Base-by-base conservation (phyloP, 2,329 filamentous ascomycete species). In the Chalara sp. region DNA sequence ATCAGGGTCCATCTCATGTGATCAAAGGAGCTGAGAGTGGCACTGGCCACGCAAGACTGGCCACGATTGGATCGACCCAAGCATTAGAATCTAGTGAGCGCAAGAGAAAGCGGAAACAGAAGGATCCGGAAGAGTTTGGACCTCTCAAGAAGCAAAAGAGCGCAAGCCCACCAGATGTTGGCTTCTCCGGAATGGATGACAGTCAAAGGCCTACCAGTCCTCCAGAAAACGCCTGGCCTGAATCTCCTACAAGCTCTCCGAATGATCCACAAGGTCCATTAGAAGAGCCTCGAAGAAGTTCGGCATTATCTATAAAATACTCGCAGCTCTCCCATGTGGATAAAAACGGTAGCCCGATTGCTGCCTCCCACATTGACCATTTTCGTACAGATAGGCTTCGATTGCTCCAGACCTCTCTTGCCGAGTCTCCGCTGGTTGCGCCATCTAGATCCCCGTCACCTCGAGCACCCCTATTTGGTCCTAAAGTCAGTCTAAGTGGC, bases 311-410 rank as follows among this genome's bases (percentile, higher is more conserved):
- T 1, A 52, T 56, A 32, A 44, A 41, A 32, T 60, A 53, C 47
- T 59, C 61, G 6, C 58, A 60, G 49, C 44, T 32, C 30, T 58
- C 60, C 21, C 56, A 57, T 13, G 59, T 64, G 2, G 49, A 63
- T 41, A 44, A 44, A 10, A 61, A 61, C 44, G 62, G 62, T n/a
- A 64, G 62, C 49, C 62, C 62, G 29, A 53, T 53, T 6, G 58
- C 58, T 12, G 32, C 21, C 33, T 33, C 44, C 10, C 33, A 43
- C 21, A 48, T 58, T 29, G 55, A 61, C 40, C 53, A 56, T 32
- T 48, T 57, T 39, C 21, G 50, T 28, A 54, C 49, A 44, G 10
- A 37, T 10, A 10, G n/a, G 35, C 35, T 37, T n/a, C 35, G 35
- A 37, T 37, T 37, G 8, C 8, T 8, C 35, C 35, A 37, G 35